These are phyloP conservation scores for Suillus americanus DNA, from an alignment of 768 basidiomycete species.

Conservation along the genomic window DNA sequence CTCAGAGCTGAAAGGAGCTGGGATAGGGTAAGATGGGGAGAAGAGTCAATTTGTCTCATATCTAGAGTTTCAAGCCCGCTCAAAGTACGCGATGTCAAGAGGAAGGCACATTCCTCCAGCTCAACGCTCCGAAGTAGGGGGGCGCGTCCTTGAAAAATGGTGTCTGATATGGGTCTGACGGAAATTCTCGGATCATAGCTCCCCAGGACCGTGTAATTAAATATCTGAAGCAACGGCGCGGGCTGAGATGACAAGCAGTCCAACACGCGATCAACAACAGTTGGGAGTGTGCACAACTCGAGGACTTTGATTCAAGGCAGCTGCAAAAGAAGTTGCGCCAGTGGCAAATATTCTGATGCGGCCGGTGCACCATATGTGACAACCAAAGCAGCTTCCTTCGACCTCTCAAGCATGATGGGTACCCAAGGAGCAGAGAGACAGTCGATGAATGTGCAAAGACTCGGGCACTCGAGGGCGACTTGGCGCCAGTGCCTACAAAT, in stretches of 20 bases:
- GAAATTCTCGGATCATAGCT: conserved; percentile 15
- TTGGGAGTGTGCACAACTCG: conserved; percentile 21
- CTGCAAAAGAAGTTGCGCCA: conserved; percentile 33
- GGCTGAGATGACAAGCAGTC: too few species aligned
- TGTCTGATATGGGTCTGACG: conserved; percentile 23
- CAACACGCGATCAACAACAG: conserved; percentile 20
- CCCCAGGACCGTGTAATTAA: conserved; percentile 23
- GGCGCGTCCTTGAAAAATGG: conserved; percentile 31
- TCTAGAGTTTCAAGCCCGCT: conserved; percentile 35
- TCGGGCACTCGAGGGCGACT: conserved; percentile 23
- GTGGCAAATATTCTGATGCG: conserved; percentile 24
- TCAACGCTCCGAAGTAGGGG: conserved; percentile 24
- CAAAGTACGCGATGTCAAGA: conserved; percentile 36
- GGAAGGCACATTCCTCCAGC: conserved; percentile 25
- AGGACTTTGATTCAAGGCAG: conserved; percentile 35
- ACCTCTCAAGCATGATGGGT: conserved; percentile 43
- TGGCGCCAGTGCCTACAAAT: conserved; percentile 57
- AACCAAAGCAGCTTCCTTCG: conserved; percentile 36
- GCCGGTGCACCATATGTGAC: conserved; percentile 30
- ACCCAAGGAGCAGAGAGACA: conserved; percentile 37
- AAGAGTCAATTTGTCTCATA: conserved; percentile 27
- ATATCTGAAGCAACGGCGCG: conserved; percentile 9
- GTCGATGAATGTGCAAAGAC: conserved; percentile 37
- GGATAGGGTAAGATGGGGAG: conserved; percentile 29
- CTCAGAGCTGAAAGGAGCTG: conserved; percentile 34